Evolutionary conservation across 495 filamentous ascomycete genomes (phyloP), one percentile per base, ranked within the genome.

Genomic region (Halenospora varia): DNA sequence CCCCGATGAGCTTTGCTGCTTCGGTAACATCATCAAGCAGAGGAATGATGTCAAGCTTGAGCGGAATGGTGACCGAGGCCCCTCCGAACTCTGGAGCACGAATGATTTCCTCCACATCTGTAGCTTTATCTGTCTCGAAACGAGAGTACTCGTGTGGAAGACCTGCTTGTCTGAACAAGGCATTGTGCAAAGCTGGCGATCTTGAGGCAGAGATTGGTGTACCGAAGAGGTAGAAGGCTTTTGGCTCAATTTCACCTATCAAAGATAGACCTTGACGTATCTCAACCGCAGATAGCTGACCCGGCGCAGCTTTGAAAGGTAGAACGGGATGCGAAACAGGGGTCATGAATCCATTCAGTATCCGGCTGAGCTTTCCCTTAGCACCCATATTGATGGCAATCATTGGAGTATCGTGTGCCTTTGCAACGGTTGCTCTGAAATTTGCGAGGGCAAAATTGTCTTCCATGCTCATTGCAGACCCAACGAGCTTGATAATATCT

Each of bases 331-430:
- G 95, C 17, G 92, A 92, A 22, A 99, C 94, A 2, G 94, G 94
- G 1, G 95, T 97, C 80, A 99, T 82, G 79, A 97, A 97, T 53
- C 78, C 75, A 72, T 97, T 97, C 55, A 92, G 73, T 55, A 99
- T 86, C 26, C 94, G 82, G 67, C 90, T 95, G 15, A 97, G 83
- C 70, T 96, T 92, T 20, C 94, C 94, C 25, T 81, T 75, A 18
- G 83, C 77, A 35, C 95, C 93, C 92, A 97, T 97, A 73, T 99
- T 97, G 73, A 99, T 86, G 2, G 90, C 91, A 65, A 99, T 97
- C 60, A 97, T 67, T 3, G 90, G 94, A 10, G 81, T 82, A 29
- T 87, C 77, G 66, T 96, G 88, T 0, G 84, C 78, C 24, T 80
- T 71, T 29, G 79, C 77, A 60, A 90, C 89, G 81, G 82, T 88